phyloP scores from a whole-genome alignment of 202 grass and related monocot species.

The Setaria viridis region DNA sequence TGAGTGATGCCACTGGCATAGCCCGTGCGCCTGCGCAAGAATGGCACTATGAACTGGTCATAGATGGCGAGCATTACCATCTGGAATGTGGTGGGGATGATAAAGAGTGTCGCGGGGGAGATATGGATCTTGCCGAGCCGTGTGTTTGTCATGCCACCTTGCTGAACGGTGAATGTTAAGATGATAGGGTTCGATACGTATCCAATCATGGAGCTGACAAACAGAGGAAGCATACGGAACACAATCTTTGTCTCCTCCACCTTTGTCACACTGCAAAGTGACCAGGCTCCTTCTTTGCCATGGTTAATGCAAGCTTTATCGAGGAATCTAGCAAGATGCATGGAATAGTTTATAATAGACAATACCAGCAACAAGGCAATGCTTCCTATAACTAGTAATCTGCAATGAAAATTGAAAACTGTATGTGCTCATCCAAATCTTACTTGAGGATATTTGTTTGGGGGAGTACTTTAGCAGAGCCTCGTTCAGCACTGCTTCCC shows the following conservation, averaged over 20 bases:
- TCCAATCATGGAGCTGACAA: conserved; percentile 71
- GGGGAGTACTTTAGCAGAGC: conserved; percentile 32
- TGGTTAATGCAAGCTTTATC: conserved; percentile 68
- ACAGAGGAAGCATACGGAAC: conserved; percentile 71
- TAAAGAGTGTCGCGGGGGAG: conserved; percentile 70
- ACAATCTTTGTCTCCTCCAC: conserved; percentile 87
- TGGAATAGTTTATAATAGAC: conserved; percentile 18
- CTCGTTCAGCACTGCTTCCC: conserved; percentile 15
- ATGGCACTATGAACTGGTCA: conserved; percentile 59
- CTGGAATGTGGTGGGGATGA: conserved; percentile 73
- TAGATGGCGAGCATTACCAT: conserved; percentile 66
- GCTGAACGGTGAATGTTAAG: conserved; percentile 69
- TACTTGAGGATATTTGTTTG: conserved; percentile 60
- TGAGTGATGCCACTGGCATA: conserved; percentile 66
- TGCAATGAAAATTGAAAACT: conserved; percentile 9
- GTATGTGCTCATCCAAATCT: background rate
- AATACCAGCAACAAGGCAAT: background rate
- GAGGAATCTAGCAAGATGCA: conserved; percentile 59
- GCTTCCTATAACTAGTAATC: background rate
- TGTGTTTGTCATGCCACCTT: conserved; percentile 83
- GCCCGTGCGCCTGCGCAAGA: conserved; percentile 60
- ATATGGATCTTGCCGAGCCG: conserved; percentile 67
- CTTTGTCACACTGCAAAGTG: conserved; percentile 56
- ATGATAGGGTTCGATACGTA: conserved; percentile 63
- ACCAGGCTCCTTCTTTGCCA: conserved; percentile 64